Percentiles rank a stretch among this genome's conserved stretches.
These are phyloP conservation scores for Erodium trifolium DNA, from an alignment of 441 rosid genomes.

Conservation along the genomic window DNA sequence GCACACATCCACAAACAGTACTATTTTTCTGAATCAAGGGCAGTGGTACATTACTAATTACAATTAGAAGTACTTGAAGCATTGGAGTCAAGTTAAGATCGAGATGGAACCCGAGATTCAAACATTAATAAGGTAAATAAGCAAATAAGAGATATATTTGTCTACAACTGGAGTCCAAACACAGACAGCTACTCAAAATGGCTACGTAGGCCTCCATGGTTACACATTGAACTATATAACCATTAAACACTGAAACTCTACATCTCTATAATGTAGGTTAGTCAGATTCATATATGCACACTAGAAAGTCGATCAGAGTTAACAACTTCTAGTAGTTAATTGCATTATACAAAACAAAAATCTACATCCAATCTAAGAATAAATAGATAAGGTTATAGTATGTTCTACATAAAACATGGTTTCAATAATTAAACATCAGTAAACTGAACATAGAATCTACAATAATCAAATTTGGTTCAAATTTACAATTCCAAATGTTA, in stretches of 20 bases:
- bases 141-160: not conserved
- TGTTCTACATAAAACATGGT: not conserved
- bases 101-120: not conserved
- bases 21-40: conserved; percentile 9
- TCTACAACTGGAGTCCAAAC: not conserved
- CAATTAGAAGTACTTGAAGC: not conserved
- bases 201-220: not conserved
- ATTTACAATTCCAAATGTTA: not conserved
- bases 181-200: not conserved
- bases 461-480: not conserved
- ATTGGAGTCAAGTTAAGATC: not conserved
- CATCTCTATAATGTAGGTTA: not conserved
- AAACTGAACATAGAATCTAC: not conserved
- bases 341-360: not conserved
- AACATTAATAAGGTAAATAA: not conserved
- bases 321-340: not conserved
- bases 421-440: not conserved
- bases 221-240: not conserved
- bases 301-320: not conserved
- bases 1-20: conserved; percentile 21
- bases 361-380: not conserved
- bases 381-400: not conserved
- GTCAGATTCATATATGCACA: not conserved
- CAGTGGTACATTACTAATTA: conserved; percentile 10
- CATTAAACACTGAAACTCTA: not conserved